Evolutionary conservation across 73 alveolate species (phyloP).

Genomic region (Paramecium sexaurelia): DNA sequence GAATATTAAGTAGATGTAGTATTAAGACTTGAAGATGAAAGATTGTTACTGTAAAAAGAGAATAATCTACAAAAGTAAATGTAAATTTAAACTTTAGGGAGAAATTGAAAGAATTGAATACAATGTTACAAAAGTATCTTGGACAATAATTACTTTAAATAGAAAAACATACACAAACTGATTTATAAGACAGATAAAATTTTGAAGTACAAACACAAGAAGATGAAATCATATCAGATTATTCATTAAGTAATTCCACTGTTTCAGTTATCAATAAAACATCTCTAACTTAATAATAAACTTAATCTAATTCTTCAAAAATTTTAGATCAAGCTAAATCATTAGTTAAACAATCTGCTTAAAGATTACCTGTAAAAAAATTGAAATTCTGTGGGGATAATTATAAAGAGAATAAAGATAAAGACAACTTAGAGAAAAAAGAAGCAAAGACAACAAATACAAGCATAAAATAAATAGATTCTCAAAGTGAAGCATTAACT

Average conservation of each 20-base stretch:
- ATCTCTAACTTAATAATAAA: background rate
- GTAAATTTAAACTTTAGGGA: background rate
- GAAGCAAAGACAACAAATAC: background rate
- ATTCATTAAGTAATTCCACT: constrained; percentile 49
- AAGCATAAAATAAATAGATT: background rate
- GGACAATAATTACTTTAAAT: background rate
- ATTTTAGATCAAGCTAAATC: constrained; percentile 38
- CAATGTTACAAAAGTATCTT: background rate
- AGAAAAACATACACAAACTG: constrained; percentile 14
- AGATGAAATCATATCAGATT: constrained; percentile 41
- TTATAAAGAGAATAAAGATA: constrained; percentile 35
- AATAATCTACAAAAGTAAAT: constrained; percentile 53
- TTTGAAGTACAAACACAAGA: background rate
- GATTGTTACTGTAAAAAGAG: constrained; percentile 55
- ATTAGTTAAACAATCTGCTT: background rate
- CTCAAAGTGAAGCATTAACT: constrained; percentile 34
- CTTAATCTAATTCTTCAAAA: background rate
- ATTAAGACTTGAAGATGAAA: constrained; percentile 63
- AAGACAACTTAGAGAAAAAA: background rate
- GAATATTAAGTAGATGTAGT: constrained; percentile 67
- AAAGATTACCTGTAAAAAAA: constrained; percentile 18
- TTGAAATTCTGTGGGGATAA: constrained; percentile 53
- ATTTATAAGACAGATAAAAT: background rate
- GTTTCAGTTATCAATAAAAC: background rate
- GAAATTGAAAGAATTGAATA: constrained; percentile 21